Percentiles rank a stretch among this genome's conserved stretches.
phyloP scores from a whole-genome alignment of 192 early-diverging fungal genomes.

The Geranomyces variabilis region DNA sequence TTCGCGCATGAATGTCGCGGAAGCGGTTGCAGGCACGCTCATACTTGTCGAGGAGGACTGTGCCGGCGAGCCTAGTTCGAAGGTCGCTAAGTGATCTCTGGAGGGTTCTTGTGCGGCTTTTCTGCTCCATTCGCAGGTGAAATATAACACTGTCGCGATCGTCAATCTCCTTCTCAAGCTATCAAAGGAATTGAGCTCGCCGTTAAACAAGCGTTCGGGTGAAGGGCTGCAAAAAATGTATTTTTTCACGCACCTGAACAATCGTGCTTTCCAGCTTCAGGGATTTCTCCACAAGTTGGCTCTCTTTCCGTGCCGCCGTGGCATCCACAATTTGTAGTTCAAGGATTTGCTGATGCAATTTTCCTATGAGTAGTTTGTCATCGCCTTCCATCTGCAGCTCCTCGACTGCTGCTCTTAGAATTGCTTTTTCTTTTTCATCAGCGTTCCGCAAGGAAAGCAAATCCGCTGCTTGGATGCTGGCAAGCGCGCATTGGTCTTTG shows the following conservation, averaged over 20 bases:
- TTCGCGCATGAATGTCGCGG: conserved; percentile 33
- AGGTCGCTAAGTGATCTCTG: conserved; percentile 45
- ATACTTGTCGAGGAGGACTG: conserved; percentile 42
- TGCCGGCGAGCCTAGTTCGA: conserved; percentile 41
- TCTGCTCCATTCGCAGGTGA: conserved; percentile 47
- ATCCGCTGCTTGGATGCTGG: conserved; percentile 52
- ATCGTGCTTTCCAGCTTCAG: conserved; percentile 43
- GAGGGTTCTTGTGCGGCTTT: conserved; percentile 35
- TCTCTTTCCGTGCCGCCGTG: conserved; percentile 31
- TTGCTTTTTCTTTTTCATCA: conserved; percentile 54
- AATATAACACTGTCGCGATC: conserved; percentile 47
- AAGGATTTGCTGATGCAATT: conserved; percentile 60
- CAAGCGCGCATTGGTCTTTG: conserved; percentile 50
- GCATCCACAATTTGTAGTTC: conserved; percentile 56
- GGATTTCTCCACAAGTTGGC: conserved; percentile 38
- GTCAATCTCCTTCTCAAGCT: conserved; percentile 48
- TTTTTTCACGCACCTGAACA: conserved; percentile 42
- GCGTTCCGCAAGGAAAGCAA: conserved; percentile 31
- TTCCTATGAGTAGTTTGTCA: conserved; percentile 60
- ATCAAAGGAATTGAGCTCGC: background rate
- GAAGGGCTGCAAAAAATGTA: no score
- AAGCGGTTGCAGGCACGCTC: conserved; percentile 42
- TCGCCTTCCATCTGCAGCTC: conserved; percentile 62
- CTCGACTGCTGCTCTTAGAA: conserved; percentile 46
- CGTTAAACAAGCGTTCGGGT: background rate